Evolutionary conservation across 1,284 basidiomycete species (phyloP), one percentile per base, ranked within the genome.

Genomic region (Puccinia horiana): DNA sequence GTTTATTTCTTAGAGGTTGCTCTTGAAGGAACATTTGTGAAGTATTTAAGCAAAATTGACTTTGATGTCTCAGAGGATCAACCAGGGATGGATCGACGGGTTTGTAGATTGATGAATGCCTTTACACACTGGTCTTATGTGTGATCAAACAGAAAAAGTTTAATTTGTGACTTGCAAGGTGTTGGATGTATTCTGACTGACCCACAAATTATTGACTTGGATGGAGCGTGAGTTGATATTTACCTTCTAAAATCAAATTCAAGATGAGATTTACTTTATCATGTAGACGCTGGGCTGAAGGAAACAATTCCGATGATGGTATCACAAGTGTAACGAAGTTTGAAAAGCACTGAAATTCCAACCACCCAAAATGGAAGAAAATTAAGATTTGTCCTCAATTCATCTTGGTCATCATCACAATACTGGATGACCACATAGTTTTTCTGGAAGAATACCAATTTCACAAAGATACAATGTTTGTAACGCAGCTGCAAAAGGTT

Each of bases 41-140:
- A 72, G 32, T 72, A 72, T 72, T 72, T 44, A 29, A 72, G 42
- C 52, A 72, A 72, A n/a, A 42, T 72, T 20, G 42, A 72, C n/a
- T 72, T 72, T n/a, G 26, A 47, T 47, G 26, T 49, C 16, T 0
- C 14, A 9, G 44, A 49, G 32, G 18, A 18, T 23, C 23, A 49
- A 49, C n/a, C n/a, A 3, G 69, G 69, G 16, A 32, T 72, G 44
- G 69, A 72, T 49, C 11, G 11, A 18, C 5, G 12, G 9, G 18
- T 49, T 12, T 42, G 16, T 52, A 2, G 44, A n/a, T 52, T 72
- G 20, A 72, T 72, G 44, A 72, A 72, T 49, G 26, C 44, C n/a
- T 72, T 72, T 23, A 72, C n/a, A 2, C 69, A 72, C 40, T 72
- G 69, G 69, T 40, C 69, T 3, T 54, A n/a, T 35, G 18, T 47